Evolutionary conservation across 768 basidiomycete genomes (phyloP).

Genomic region (Termitomyces sp.): DNA sequence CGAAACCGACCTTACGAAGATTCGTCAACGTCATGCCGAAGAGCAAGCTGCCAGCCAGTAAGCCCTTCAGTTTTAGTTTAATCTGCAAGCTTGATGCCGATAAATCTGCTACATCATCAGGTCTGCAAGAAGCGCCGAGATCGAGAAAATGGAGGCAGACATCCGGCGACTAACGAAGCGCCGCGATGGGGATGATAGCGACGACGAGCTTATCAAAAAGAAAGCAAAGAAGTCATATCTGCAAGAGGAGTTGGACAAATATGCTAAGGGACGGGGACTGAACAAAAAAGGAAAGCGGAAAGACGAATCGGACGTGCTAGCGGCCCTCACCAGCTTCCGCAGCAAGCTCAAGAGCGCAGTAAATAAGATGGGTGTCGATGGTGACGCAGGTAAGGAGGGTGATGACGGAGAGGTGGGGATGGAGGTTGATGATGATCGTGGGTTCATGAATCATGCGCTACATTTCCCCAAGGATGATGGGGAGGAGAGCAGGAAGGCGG

Average conservation of each 20-base stretch:
- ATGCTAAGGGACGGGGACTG: slow-evolving; percentile 57
- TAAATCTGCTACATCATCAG: slow-evolving; percentile 26
- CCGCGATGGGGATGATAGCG: slow-evolving; percentile 49
- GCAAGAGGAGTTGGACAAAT: slow-evolving; percentile 78
- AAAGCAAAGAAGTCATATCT: slow-evolving; percentile 66
- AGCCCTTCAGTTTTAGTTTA: slow-evolving; percentile 8
- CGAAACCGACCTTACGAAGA: slow-evolving; percentile 56
- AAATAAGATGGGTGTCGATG: slow-evolving; percentile 18
- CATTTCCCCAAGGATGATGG: slow-evolving; percentile 75
- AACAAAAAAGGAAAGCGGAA: slow-evolving; percentile 48
- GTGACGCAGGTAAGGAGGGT: slow-evolving; percentile 16
- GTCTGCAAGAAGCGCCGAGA: slow-evolving; percentile 62
- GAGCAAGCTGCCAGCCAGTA: slow-evolving; percentile 65
- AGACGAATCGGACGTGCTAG: slow-evolving; percentile 70
- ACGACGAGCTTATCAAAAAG: slow-evolving; percentile 55
- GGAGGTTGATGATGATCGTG: slow-evolving; percentile 75
- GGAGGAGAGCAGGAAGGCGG: slow-evolving; percentile 71
- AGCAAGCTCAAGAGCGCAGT: slow-evolving; percentile 51
- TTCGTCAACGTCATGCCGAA: slow-evolving; percentile 69
- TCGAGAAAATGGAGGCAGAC: slow-evolving; percentile 84
- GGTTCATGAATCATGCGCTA: slow-evolving; percentile 67
- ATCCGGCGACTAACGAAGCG: slow-evolving; percentile 72
- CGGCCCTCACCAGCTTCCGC: slow-evolving; percentile 63
- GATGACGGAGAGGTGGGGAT: slow-evolving; percentile 44
- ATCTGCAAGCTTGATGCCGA: not conserved